A percentile compares a stretch with the other conserved stretches of the same genome.
Evolutionary conservation across 2,329 filamentous ascomycete species (phyloP).

Genomic region (Leptographium flavum): DNA sequence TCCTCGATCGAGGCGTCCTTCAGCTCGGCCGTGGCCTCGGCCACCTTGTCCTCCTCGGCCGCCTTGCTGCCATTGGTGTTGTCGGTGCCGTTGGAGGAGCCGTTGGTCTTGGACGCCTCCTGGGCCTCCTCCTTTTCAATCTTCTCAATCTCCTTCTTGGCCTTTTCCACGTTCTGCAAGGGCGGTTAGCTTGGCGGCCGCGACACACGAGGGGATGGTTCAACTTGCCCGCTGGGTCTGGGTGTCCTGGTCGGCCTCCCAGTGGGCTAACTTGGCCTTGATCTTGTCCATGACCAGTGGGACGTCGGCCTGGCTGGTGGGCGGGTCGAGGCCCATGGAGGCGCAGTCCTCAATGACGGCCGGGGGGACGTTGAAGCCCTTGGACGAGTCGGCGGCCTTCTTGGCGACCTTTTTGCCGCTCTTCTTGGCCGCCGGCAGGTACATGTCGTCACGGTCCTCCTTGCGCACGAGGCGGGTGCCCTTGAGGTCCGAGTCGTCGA

Average conservation of each 20-base stretch:
- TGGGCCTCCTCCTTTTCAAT: slow-evolving; percentile 54
- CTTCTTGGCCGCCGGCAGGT: slow-evolving; percentile 70
- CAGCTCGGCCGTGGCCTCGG: slow-evolving; percentile 35
- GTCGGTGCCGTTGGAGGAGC: too few species aligned
- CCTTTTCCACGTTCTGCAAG: slow-evolving; percentile 82
- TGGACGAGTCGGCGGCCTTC: slow-evolving; percentile 35
- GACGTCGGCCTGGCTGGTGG: slow-evolving; percentile 73
- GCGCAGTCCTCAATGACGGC: slow-evolving; percentile 84
- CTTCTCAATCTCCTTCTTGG: slow-evolving; percentile 85
- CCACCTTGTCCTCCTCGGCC: slow-evolving; percentile 29
- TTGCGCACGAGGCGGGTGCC: slow-evolving; percentile 74
- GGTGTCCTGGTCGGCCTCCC: slow-evolving; percentile 78
- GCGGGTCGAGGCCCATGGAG: slow-evolving; percentile 74
- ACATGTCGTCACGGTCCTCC: slow-evolving; percentile 76
- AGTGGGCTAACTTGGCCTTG: slow-evolving; percentile 77
- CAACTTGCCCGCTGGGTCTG: slow-evolving; percentile 77
- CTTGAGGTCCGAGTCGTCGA: slow-evolving; percentile 74
- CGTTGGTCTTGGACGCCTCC: slow-evolving; percentile 25
- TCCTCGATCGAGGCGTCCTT: slow-evolving; percentile 38
- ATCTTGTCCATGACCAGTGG: slow-evolving; percentile 73
- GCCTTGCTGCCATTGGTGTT: slow-evolving; percentile 37
- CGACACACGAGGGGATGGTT: not conserved
- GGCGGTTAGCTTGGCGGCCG: not conserved
- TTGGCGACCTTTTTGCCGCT: slow-evolving; percentile 69
- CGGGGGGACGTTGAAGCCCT: slow-evolving; percentile 69